phyloP scores from a whole-genome alignment of 2,329 filamentous ascomycete species.

The Fusarium abutilonis region DNA sequence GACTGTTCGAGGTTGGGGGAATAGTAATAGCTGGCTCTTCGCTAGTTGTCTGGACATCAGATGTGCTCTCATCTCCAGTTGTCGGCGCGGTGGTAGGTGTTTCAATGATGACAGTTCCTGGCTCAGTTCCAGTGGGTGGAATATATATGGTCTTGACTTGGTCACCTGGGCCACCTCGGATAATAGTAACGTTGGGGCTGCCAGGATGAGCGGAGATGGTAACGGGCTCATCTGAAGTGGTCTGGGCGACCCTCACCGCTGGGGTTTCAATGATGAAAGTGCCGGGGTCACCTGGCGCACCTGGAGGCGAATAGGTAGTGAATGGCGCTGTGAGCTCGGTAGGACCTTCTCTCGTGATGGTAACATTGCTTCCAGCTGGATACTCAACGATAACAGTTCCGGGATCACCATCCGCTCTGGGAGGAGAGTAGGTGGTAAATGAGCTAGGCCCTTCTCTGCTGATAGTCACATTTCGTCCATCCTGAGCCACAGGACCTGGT shows the following conservation, averaged over 20 bases:
- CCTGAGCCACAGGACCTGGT: slow-evolving; percentile 3
- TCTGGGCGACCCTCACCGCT: background rate
- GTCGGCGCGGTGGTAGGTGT: background rate
- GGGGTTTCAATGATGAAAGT: slow-evolving; percentile 17
- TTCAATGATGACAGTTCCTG: slow-evolving; percentile 17
- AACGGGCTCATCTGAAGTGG: background rate
- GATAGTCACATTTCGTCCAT: background rate
- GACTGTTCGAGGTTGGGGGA: slow-evolving; percentile 10
- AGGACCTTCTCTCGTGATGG: slow-evolving; percentile 2
- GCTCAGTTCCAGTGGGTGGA: slow-evolving; percentile 8
- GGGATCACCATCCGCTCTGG: background rate
- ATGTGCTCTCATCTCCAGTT: background rate
- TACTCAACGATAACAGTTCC: slow-evolving; percentile 3
- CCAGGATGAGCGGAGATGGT: slow-evolving; percentile 4
- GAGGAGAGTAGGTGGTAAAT: background rate
- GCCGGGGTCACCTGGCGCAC: slow-evolving; percentile 1
- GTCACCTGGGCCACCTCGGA: slow-evolving; percentile 9
- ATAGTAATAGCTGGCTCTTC: slow-evolving; percentile 6
- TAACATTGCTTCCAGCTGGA: background rate
- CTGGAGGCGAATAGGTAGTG: slow-evolving; percentile 11
- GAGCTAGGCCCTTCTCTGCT: background rate
- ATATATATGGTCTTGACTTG: slow-evolving; percentile 8
- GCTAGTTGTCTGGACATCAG: background rate
- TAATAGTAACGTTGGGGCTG: slow-evolving; percentile 14
- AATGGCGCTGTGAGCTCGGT: background rate